A percentile compares a stretch with the other conserved stretches of the same genome.
phyloP scores from a whole-genome alignment of 2,329 filamentous ascomycete species.

The Didymosphaeria variabile region DNA sequence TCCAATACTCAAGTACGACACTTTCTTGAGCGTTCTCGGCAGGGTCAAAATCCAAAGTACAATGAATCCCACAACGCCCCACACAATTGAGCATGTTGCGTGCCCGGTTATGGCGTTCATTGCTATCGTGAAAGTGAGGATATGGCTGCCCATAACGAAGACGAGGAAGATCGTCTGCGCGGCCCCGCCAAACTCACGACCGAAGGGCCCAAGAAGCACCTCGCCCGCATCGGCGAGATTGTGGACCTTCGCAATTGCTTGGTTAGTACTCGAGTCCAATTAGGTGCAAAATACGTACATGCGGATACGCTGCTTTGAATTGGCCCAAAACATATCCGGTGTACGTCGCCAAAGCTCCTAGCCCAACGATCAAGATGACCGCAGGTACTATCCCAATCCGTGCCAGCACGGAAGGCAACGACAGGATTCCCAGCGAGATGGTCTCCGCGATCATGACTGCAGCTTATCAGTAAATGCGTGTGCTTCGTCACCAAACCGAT shows the following conservation, averaged over 20 bases:
- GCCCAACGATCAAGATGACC: conserved; percentile 60
- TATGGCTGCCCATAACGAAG: conserved; percentile 74
- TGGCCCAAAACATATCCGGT: conserved; percentile 68
- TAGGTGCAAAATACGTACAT: conserved; percentile 58
- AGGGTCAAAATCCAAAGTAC: conserved; percentile 69
- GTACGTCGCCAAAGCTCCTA: conserved; percentile 66
- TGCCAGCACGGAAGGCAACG: conserved; percentile 61
- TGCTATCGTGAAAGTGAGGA: conserved; percentile 73
- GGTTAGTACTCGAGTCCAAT: neutral
- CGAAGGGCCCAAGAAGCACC: conserved; percentile 66
- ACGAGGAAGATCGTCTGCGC: conserved; percentile 71
- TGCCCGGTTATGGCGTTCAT: conserved; percentile 69
- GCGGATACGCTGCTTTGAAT: conserved; percentile 64
- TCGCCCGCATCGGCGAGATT: conserved; percentile 69
- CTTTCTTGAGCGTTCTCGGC: conserved; percentile 68
- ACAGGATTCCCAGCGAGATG: conserved; percentile 63
- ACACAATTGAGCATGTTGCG: conserved; percentile 70
- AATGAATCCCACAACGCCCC: conserved; percentile 66
- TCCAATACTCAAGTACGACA: conserved; percentile 68
- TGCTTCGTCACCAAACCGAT: neutral
- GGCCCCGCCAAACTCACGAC: conserved; percentile 68
- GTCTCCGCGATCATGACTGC: conserved; percentile 66
- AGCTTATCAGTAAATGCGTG: neutral
- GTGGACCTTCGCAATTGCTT: conserved; percentile 20
- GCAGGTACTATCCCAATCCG: conserved; percentile 62